Evolutionary conservation across 257 asterid genomes (phyloP).

Genomic region (Handroanthus guayacan): DNA sequence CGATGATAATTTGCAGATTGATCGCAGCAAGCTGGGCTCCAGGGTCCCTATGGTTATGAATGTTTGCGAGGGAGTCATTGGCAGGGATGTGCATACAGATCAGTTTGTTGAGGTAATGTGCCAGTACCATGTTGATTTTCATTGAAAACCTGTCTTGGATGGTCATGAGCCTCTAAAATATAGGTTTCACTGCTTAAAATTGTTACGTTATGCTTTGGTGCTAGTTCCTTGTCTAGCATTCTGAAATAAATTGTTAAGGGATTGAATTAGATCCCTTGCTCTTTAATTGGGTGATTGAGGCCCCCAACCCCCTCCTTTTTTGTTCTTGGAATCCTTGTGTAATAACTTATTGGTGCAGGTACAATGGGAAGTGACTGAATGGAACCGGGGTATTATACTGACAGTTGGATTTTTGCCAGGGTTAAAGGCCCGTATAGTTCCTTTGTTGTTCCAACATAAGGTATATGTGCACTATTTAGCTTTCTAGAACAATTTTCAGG

Average conservation of each 20-base stretch:
- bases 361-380: slow-evolving; percentile 58
- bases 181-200: background rate
- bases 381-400: slow-evolving; percentile 55
- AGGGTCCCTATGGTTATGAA: slow-evolving; percentile 59
- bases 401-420: slow-evolving; percentile 82
- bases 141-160: background rate
- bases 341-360: slow-evolving; percentile 49
- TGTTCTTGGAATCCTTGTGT: slow-evolving; percentile 11
- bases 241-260: background rate
- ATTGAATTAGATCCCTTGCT: background rate
- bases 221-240: slow-evolving; percentile 21
- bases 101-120: slow-evolving; percentile 65
- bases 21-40: slow-evolving; percentile 52
- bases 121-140: slow-evolving; percentile 5
- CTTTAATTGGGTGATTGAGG: slow-evolving; percentile 6
- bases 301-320: background rate
- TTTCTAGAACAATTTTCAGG: slow-evolving; percentile 11
- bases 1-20: slow-evolving; percentile 56
- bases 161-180: slow-evolving; percentile 20
- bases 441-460: slow-evolving; percentile 42
- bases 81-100: slow-evolving; percentile 60
- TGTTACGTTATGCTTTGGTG: background rate
- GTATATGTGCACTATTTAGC: slow-evolving; percentile 37
- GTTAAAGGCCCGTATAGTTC: slow-evolving; percentile 60
- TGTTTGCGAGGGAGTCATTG: slow-evolving; percentile 67